These are phyloP conservation scores for Moniliophthora roreri DNA, from an alignment of 1,284 basidiomycete species.

Conservation along the genomic window DNA sequence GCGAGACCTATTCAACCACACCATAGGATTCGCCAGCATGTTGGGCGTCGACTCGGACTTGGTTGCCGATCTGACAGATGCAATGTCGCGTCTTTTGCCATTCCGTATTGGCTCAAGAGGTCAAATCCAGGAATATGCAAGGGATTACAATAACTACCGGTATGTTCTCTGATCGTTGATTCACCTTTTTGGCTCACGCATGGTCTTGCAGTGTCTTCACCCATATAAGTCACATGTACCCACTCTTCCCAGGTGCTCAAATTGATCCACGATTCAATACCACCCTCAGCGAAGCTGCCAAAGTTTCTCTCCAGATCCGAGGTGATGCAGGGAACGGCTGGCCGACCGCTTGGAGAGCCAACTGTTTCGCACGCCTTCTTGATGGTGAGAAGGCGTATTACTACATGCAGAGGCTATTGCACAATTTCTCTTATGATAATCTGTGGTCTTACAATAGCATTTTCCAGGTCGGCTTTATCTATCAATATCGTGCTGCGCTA, in stretches of 20 bases:
- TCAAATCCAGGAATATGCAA: conserved; percentile 19
- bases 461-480: too few relatives aligned
- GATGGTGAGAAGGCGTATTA: conserved; percentile 20
- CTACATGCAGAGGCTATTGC: conserved; percentile 14
- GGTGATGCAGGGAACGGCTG: conserved; percentile 20
- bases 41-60: conserved; percentile 18
- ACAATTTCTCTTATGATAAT: conserved; percentile 15
- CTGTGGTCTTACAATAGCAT: conserved; percentile 15
- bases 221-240: conserved; percentile 18
- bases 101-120: conserved; percentile 19
- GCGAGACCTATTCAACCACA: conserved; percentile 20
- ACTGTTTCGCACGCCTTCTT: conserved; percentile 15
- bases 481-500: too few relatives aligned
- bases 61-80: conserved; percentile 13
- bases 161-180: neutral
- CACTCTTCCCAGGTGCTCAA: conserved; percentile 18
- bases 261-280: conserved; percentile 19
- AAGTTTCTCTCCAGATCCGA: conserved; percentile 14
- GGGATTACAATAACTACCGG: conserved; percentile 12
- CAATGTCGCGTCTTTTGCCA: conserved; percentile 15
- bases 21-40: conserved; percentile 15
- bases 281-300: conserved; percentile 17
- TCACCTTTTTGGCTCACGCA: too few relatives aligned
- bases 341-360: conserved; percentile 19
- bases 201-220: conserved; percentile 11